Base-by-base conservation (phyloP, 1,284 basidiomycete genomes). In the Marasmius tenuissimus region DNA sequence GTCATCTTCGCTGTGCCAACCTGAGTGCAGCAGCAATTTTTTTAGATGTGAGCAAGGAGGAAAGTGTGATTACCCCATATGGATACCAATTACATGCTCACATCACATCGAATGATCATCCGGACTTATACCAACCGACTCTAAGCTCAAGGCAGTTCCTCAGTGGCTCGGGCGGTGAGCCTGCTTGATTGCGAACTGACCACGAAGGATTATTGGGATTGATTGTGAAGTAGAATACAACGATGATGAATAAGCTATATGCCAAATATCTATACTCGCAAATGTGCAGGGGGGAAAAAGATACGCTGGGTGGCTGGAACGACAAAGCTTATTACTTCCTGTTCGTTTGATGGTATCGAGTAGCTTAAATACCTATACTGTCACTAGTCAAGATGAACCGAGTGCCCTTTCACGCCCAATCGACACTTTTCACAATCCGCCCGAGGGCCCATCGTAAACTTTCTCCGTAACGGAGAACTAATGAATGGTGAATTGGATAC, bases 401-500 rank as follows among this genome's bases (percentile, higher is more conserved):
- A 89, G 69, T 92, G 89, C 3, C 88, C 89, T 68, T 85, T 86
- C 3, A 90, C 80, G 2, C 87, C 86, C 66, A 83, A 70, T 60
- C 83, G 77, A 73, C 89, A 92, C 66, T 89, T 88, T 57, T 88
- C 78, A 68, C 90, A 92, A 68, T 89, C 89, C 3, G 83, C 78
- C 7, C 89, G 80, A 1, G 89, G 89, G 11, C 89, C 89, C 86
- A 92, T 91, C 61, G 83, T 85, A 66, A 91, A 82, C 6, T 76
- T 78, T 65, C 73, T 73, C 20, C 66, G 66, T 35, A 72, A 71
- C 8, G 71, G 68, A 58, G 71, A 69, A 63, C 63, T 59, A 69
- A 55, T 56, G 22, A 42, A 62, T 1, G 72, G 69, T 57, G 66
- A 67, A 33, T 67, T 68, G 20, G 58, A 58, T 58, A 70, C 68